Conservation (phyloP, 352 stramenopile genomes). For the Thraustochytrium striatum region DNA sequence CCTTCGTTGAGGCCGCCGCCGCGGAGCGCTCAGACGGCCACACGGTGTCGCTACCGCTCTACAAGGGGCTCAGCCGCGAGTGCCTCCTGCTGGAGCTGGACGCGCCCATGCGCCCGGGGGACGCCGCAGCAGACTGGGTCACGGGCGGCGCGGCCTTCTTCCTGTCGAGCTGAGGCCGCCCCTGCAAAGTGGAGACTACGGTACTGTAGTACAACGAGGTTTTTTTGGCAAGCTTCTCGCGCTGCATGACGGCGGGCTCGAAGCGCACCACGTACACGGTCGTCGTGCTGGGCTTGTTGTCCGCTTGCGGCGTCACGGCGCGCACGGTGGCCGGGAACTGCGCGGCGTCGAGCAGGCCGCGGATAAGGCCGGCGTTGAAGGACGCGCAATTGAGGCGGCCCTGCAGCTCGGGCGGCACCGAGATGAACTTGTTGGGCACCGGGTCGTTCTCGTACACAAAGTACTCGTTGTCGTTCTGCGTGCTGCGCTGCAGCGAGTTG, state of each 20-base stretch:
- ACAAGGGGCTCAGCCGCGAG: slow-evolving; percentile 16
- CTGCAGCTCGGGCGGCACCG: slow-evolving; percentile 85
- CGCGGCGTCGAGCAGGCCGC: slow-evolving; percentile 70
- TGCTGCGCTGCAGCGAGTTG: slow-evolving; percentile 90
- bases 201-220: too few species aligned
- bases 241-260: too few species aligned
- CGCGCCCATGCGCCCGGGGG: neutral
- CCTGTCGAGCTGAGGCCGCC: neutral
- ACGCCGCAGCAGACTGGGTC: neutral
- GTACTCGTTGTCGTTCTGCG: slow-evolving; percentile 96
- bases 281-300: neutral
- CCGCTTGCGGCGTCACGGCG: neutral
- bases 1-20: slow-evolving; percentile 47
- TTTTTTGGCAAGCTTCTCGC: too few species aligned
- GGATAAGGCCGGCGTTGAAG: slow-evolving; percentile 90
- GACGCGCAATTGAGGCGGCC: slow-evolving; percentile 88
- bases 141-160: slow-evolving; percentile 12
- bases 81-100: neutral
- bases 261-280: slow-evolving; percentile 31
- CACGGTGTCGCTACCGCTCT: slow-evolving; percentile 14
- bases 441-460: slow-evolving; percentile 92
- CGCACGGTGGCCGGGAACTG: slow-evolving; percentile 24
- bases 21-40: neutral
- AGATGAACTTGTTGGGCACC: slow-evolving; percentile 93
- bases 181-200: too few species aligned